Base-by-base conservation (phyloP, 2,329 filamentous ascomycete species). In the Penicillium sp. region DNA sequence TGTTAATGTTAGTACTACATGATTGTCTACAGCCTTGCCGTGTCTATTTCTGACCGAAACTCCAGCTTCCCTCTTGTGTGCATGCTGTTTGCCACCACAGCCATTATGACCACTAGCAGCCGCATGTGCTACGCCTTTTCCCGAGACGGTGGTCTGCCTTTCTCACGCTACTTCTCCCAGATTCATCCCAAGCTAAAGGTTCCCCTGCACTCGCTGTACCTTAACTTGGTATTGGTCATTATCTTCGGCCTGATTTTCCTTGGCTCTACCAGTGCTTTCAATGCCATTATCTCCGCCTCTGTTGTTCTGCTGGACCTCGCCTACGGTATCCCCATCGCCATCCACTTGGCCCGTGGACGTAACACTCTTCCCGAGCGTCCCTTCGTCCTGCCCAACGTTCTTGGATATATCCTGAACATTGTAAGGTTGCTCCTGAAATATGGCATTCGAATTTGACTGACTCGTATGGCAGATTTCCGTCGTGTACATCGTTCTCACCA, bases 251-350 rank as follows among this genome's bases (percentile, higher is more conserved):
- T 81, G 50, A 83, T 89, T 53, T 86, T 87, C 65, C 75, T 89
- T 2, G 86, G 84, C 0, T 87, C 83, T 2, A 66, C 66, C 6
- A 69, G 78, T 51, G 85, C 86, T 0, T 88, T 89, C 68, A 87
- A 85, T 37, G 85, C 85, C 12, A 86, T 89, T 57, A 78, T 86
- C 1, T 82, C 84, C 0, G 81, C 85, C 0, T 86, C 84, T 0
- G 86, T 90, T 0, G 85, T 89, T 6, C 81, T 86, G 1, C 76
- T 91, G 0, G 82, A 84, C 6, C 71, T 90, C 4, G 85, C 84
- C 2, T 91, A 91, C 58, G 87, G 80, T 5, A 87, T 91, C 33
- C 88, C 87, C 0, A 81, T 88, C 41, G 75, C 79, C 0, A 82
- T 90, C 57, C 88, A 89, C 58, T 78, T 82, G 49, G 65, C 87